These are phyloP conservation scores for Jatropha curcas DNA, from an alignment of 345 rosid species.

Conservation along the genomic window DNA sequence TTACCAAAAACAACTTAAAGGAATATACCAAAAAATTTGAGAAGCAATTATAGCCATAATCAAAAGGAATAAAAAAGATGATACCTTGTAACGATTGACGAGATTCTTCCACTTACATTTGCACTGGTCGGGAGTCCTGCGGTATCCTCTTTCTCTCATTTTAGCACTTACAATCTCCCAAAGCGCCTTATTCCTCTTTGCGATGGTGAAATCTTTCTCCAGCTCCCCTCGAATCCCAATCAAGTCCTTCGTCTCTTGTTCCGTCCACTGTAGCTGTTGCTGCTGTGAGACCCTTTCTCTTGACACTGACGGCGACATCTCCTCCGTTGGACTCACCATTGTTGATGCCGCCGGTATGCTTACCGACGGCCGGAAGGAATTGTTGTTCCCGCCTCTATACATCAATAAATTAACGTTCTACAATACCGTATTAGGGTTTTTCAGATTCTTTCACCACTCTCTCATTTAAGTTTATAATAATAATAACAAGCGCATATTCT, in stretches of 20 bases:
- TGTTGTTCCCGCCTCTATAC: constrained; percentile 21
- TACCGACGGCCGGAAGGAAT: constrained; percentile 17
- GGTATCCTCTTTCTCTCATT: constrained; percentile 49
- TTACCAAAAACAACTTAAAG: no score
- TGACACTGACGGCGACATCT: neutral
- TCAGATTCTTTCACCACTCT: neutral
- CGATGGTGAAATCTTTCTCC: constrained; percentile 48
- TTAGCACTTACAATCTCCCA: constrained; percentile 52
- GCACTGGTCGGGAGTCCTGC: constrained; percentile 57
- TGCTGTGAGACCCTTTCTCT: neutral
- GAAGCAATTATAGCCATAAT: no score
- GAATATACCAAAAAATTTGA: no score
- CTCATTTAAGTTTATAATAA: no score
- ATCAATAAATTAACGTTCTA: neutral
- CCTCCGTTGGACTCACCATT: constrained; percentile 17
- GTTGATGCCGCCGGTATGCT: constrained; percentile 19
- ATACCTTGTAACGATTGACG: constrained; percentile 61
- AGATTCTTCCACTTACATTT: constrained; percentile 73
- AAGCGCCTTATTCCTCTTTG: constrained; percentile 50
- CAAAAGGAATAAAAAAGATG: neutral
- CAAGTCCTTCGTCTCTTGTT: constrained; percentile 52
- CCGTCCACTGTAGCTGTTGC: constrained; percentile 49
- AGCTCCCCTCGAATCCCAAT: constrained; percentile 46
- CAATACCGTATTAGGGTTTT: neutral
- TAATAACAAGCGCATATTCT: neutral